Evolutionary conservation across 345 rosid species (phyloP), one percentile per base, ranked within the genome.

Genomic region (Arabidopsis arenosa): DNA sequence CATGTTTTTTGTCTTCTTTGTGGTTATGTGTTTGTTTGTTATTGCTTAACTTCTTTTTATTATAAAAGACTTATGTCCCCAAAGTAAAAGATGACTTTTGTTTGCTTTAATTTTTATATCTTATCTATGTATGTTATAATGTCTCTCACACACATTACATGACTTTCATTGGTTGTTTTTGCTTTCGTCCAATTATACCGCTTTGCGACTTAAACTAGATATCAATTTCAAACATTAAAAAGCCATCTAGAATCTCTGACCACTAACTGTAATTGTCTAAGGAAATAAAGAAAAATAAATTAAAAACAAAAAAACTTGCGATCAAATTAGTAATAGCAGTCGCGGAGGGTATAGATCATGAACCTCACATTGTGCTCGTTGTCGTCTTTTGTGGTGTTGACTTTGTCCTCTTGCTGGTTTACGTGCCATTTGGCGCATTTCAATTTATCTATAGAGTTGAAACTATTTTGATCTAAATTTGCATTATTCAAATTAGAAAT

Each of bases 111-210:
- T 28, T 51, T 60, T 13, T 1, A 9, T n/a, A 18, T 36, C 18
- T 32, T 59, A 49, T 75, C 37, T 59, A 0, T 48, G 49, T 48
- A 8, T 57, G 37, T 56, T 14, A 44, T 45, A 56, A 66, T 75
- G 66, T 54, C n/a, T 47, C 14, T 21, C 79, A 68, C 74, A 61
- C 79, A 75, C 63, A 61, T 68, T 68, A 63, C 63, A 75, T 75
- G 75, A 61, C 33, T 68, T 68, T 63, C 2, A 68, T 69, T 76
- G 40, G 70, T 60, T 58, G 60, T 67, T 37, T 67, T 5, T 32
- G 41, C 54, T 15, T 6, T 5, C n/a, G 36, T 67, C 37, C 40
- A 39, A 39, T 67, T 32, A 75, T 75, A 17, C 12, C 9, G 45
- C 44, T 57, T 66, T 49, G 39, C 6, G 67, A 74, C 33, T 57